A percentile compares a stretch with the other conserved stretches of the same genome.
These are phyloP conservation scores for Solanum aculeatissimum DNA, from an alignment of 305 asterid genomes.

Conservation along the genomic window DNA sequence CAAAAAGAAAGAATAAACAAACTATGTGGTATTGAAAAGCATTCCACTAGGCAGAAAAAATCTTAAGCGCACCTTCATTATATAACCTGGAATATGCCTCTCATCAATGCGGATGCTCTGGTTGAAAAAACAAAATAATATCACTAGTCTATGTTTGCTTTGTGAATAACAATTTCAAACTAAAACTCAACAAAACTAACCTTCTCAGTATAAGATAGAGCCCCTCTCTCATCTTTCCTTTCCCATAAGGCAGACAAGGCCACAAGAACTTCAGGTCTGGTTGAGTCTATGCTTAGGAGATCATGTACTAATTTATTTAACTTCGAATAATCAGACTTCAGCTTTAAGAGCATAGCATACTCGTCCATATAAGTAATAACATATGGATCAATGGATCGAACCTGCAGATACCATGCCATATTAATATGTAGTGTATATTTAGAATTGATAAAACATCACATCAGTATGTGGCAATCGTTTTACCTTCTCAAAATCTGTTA, in stretches of 20 bases:
- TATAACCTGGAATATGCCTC: conserved; percentile 81
- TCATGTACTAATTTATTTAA: conserved; percentile 82
- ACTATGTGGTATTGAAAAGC: neutral
- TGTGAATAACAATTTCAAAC: conserved; percentile 4
- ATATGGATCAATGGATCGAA: conserved; percentile 75
- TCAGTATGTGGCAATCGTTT: conserved; percentile 6
- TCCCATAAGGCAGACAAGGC: conserved; percentile 92
- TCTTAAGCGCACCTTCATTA: conserved; percentile 63
- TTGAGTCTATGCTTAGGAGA: conserved; percentile 66
- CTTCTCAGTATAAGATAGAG: conserved; percentile 87
- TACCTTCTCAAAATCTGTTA: conserved; percentile 79
- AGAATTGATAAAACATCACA: neutral
- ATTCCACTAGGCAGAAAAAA: neutral
- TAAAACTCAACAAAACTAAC: conserved; percentile 23
- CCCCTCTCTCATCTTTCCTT: conserved; percentile 82
- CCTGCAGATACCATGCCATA: conserved; percentile 38
- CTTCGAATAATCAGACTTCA: conserved; percentile 63
- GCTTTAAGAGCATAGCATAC: conserved; percentile 95
- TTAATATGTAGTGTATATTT: neutral
- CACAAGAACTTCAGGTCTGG: conserved; percentile 91
- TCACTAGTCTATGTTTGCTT: conserved; percentile 1
- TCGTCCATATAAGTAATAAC: conserved; percentile 90
- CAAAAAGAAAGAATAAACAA: neutral
- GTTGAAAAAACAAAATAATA: conserved; percentile 8
- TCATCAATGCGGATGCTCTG: conserved; percentile 93